Base-by-base conservation (phyloP, 176 grass and related monocot species). In the Leersia perrieri region DNA sequence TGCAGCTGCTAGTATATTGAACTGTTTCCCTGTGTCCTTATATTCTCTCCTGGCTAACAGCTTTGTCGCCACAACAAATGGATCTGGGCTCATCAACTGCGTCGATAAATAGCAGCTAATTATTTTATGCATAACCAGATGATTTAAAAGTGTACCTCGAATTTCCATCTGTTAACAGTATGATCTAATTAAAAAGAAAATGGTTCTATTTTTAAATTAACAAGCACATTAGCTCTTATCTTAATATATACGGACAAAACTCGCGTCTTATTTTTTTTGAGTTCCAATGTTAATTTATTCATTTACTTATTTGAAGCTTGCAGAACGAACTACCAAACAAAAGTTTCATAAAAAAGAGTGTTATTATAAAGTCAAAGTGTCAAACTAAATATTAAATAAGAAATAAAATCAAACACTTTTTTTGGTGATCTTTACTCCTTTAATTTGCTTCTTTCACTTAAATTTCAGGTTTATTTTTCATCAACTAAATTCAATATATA, bases 21-120 rank as follows among this genome's bases (percentile, higher is more conserved):
- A 91, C 11, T 91, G 89, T 51, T 91, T 91, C 14, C 81, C 81
- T 14, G 89, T 88, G 53, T 91, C 89, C 65, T 88, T 85, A 81
- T 87, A 87, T 41, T 71, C 64, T 60, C 65, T 77, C 81, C 85
- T 75, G 16, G 73, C 86, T 34, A 92, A 63, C 29, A 92, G 82
- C 29, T 86, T 92, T 60, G 82, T 82, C 0, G 86, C 90, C 73
- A 88, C 86, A 62, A 88, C 77, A 68, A 78, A 26, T 44, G 90
- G 90, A 74, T 92, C 86, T n/a, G 90, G 90, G 7, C 67, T 88
- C 86, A 71, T 77, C 72, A 88, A 65, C 90, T 92, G 30, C 71
- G 33, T 22, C 4, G 11, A 44, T 66, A 75, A 68, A 71, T 23
- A 31, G 51, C 71, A 77, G 5, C 28, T 76, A 30, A 76, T 76